Percentiles rank a stretch among this genome's conserved stretches.
Evolutionary conservation across 306 rosid genomes (phyloP).

Genomic region (Arachis stenosperma): DNA sequence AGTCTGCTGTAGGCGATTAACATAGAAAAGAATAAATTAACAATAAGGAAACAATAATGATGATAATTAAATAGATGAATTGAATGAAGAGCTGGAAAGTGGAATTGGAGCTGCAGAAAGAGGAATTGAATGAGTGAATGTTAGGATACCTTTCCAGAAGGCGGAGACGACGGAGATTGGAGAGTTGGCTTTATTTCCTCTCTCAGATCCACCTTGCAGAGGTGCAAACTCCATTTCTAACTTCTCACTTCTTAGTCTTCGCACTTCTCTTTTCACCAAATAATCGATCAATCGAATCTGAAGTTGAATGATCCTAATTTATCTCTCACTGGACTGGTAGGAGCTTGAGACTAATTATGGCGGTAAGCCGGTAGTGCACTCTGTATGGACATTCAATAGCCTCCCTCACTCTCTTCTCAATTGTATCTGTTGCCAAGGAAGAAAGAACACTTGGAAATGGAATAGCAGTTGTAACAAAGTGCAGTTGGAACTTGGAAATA

Average conservation of each 20-base stretch:
- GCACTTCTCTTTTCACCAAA: no score
- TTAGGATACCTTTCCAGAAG: constrained; percentile 83
- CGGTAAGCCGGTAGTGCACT: no score
- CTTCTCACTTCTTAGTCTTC: background rate
- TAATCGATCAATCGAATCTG: background rate
- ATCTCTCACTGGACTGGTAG: background rate
- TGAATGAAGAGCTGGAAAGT: background rate
- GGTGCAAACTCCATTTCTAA: constrained; percentile 53
- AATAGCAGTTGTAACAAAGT: no score
- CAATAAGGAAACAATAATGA: no score
- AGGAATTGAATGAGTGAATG: background rate
- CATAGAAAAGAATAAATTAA: background rate
- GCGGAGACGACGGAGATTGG: constrained; percentile 67
- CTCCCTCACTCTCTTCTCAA: no score
- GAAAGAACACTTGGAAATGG: no score
- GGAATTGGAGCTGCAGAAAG: background rate
- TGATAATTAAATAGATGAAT: background rate
- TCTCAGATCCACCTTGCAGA: constrained; percentile 65
- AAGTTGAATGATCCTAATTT: no score
- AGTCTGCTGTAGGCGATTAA: background rate
- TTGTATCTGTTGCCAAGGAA: no score
- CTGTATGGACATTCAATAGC: no score
- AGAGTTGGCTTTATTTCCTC: constrained; percentile 59
- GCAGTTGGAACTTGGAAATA: no score
- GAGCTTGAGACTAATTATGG: no score